Conservation (phyloP, 257 asterid species). For the Primulina eburnea region DNA sequence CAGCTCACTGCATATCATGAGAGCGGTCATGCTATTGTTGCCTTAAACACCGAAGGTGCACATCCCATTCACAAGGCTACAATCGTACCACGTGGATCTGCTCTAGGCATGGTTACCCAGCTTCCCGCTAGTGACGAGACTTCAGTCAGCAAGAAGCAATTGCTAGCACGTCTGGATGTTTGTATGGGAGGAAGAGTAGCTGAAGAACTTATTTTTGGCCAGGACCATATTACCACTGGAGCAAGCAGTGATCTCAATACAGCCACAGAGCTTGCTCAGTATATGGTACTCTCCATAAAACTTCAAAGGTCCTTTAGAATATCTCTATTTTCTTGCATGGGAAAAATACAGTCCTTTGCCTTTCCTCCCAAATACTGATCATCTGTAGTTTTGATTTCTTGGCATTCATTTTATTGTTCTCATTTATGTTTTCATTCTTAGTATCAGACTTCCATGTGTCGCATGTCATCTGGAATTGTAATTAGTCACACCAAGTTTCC, state of each 20-base stretch:
- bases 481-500: background rate
- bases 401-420: background rate
- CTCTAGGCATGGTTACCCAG: slow-evolving; percentile 97
- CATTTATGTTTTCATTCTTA: background rate
- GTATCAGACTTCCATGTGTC: background rate
- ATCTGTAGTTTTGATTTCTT: background rate
- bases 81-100: slow-evolving; percentile 91
- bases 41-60: slow-evolving; percentile 92
- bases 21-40: slow-evolving; percentile 96
- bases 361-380: background rate
- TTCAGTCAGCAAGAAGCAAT: slow-evolving; percentile 87
- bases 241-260: slow-evolving; percentile 85
- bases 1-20: slow-evolving; percentile 98
- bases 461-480: background rate
- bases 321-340: background rate
- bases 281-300: slow-evolving; percentile 53
- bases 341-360: background rate
- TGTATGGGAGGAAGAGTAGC: slow-evolving; percentile 99
- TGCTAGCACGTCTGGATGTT: slow-evolving; percentile 96
- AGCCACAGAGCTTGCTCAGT: slow-evolving; percentile 91
- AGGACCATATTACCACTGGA: slow-evolving; percentile 88
- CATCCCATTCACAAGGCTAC: slow-evolving; percentile 98
- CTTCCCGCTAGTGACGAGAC: slow-evolving; percentile 92
- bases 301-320: background rate
- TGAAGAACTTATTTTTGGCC: slow-evolving; percentile 89